Evolutionary conservation across 441 rosid genomes (phyloP).

Genomic region (Aleurites moluccanus): DNA sequence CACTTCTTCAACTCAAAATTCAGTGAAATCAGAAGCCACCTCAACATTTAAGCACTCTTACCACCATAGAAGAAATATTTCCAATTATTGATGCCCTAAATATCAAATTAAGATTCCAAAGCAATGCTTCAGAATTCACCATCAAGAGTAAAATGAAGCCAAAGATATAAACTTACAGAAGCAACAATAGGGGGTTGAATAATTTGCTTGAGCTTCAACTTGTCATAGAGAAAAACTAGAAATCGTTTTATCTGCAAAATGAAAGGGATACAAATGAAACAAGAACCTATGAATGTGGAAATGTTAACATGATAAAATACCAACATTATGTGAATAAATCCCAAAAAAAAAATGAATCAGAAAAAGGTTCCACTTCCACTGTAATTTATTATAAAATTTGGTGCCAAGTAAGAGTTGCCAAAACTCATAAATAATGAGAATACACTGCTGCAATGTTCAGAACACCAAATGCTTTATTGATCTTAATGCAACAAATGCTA

Average conservation of each 20-base stretch:
- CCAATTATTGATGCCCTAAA: background rate
- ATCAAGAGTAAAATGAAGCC: background rate
- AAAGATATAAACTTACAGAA: slow-evolving; percentile 56
- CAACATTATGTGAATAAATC: background rate
- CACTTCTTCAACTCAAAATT: slow-evolving; percentile 3
- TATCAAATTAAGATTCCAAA: background rate
- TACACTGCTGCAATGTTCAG: background rate
- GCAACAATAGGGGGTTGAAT: slow-evolving; percentile 94
- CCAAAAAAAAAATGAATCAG: background rate
- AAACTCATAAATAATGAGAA: slow-evolving; percentile 5
- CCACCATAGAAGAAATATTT: slow-evolving; percentile 3
- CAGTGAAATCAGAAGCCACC: background rate
- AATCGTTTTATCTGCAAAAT: slow-evolving; percentile 53
- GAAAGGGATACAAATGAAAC: background rate
- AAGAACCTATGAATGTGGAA: background rate
- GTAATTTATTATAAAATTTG: slow-evolving; percentile 4
- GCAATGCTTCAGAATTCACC: background rate
- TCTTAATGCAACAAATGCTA: background rate
- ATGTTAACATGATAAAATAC: background rate
- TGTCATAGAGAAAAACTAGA: slow-evolving; percentile 50
- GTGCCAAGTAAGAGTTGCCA: background rate
- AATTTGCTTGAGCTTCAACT: slow-evolving; percentile 53
- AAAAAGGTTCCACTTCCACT: background rate
- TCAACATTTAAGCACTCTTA: background rate
- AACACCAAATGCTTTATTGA: background rate